phyloP scores from a whole-genome alignment of 352 stramenopile species.

The Hyaloperonospora brassicae region DNA sequence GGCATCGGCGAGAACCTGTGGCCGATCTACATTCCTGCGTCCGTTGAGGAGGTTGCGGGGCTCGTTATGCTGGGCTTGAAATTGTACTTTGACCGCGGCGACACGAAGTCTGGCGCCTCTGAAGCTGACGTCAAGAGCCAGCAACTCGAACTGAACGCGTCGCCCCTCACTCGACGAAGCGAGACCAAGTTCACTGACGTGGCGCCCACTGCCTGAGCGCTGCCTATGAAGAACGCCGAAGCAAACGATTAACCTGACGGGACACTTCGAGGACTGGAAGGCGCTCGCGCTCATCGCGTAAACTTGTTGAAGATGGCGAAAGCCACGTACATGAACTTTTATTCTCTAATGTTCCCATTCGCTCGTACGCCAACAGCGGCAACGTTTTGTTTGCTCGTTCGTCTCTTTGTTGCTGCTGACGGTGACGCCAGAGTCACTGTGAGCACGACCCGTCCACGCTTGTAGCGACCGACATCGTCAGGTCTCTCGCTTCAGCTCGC shows the following conservation, averaged over 20 bases:
- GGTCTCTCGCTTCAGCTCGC: too few species aligned
- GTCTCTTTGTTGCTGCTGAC: too few species aligned
- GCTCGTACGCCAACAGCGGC: too few species aligned
- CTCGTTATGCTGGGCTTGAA: conserved; percentile 41
- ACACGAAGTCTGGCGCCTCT: conserved; percentile 8
- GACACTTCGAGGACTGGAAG: background rate
- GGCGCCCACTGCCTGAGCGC: background rate
- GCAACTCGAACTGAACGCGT: conserved; percentile 16
- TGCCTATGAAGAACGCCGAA: background rate
- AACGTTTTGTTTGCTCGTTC: too few species aligned
- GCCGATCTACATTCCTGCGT: conserved; percentile 48
- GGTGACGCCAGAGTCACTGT: too few species aligned
- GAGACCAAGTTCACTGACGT: conserved; percentile 2
- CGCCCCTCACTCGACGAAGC: conserved; percentile 6
- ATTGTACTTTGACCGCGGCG: conserved; percentile 29
- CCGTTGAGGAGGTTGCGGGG: conserved; percentile 32
- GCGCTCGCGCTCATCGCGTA: background rate
- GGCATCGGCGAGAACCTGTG: conserved; percentile 39
- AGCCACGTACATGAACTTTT: too few species aligned
- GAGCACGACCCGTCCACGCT: too few species aligned
- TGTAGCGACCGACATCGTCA: too few species aligned
- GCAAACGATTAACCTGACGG: background rate
- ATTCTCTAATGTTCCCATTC: too few species aligned
- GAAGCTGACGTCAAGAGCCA: conserved; percentile 14
- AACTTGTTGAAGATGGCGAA: background rate